These are phyloP conservation scores for Biscutella laevigata DNA, from an alignment of 441 rosid genomes.

Conservation along the genomic window DNA sequence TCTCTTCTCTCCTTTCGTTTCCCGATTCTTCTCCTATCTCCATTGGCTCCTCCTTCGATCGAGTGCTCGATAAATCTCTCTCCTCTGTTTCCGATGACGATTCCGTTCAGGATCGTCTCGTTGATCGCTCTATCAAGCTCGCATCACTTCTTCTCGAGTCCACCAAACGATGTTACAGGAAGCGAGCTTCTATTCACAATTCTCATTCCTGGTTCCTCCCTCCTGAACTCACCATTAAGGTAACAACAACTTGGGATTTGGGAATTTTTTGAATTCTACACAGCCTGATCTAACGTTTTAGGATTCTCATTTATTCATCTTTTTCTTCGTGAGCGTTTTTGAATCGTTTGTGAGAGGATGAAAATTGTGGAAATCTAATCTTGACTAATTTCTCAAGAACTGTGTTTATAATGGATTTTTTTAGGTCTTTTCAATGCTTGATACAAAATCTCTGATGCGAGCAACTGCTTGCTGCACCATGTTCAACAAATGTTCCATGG, in stretches of 20 bases:
- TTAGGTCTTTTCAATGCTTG: constrained; percentile 81
- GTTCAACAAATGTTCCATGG: constrained; percentile 76
- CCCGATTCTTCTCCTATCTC: constrained; percentile 29
- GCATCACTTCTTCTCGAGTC: constrained; percentile 51
- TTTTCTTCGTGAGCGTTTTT: background rate
- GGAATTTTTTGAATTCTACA: no score
- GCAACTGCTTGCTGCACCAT: constrained; percentile 66
- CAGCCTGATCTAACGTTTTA: background rate
- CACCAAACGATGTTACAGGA: constrained; percentile 55
- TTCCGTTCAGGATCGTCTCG: constrained; percentile 45
- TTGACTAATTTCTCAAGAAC: background rate
- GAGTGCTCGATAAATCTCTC: constrained; percentile 25
- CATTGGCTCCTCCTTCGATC: constrained; percentile 46
- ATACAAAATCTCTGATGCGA: constrained; percentile 65
- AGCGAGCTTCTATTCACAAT: constrained; percentile 59
- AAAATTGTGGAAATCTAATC: background rate
- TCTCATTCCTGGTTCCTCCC: constrained; percentile 59
- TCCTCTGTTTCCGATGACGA: constrained; percentile 31
- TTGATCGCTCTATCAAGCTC: constrained; percentile 49
- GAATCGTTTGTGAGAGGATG: background rate
- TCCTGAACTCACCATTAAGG: constrained; percentile 73
- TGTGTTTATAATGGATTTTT: background rate
- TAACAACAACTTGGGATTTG: constrained; percentile 8
- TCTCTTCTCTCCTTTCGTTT: constrained; percentile 17
- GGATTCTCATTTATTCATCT: background rate